These are phyloP conservation scores for Termitomyces sp. DNA, from an alignment of 768 basidiomycete genomes.

Conservation along the genomic window DNA sequence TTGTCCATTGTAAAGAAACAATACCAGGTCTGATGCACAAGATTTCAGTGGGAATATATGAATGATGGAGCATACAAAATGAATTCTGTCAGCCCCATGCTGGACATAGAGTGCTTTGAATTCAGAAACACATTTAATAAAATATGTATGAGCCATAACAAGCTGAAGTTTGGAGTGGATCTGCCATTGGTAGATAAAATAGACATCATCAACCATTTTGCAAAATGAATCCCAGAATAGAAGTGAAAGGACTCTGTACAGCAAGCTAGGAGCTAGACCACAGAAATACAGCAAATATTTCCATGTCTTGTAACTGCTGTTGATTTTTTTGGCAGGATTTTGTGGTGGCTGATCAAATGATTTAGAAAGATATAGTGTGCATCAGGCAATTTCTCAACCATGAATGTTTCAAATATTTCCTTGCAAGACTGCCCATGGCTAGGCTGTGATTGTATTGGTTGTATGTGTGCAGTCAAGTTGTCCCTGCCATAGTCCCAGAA, in stretches of 20 bases:
- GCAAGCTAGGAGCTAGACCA: neutral
- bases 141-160: neutral
- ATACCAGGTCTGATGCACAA: slow-evolving; percentile 7
- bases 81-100: neutral
- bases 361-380: slow-evolving; percentile 28
- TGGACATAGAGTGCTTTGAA: neutral
- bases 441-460: slow-evolving; percentile 11
- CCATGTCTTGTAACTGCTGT: slow-evolving; percentile 26
- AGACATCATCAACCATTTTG: neutral
- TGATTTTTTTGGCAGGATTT: slow-evolving; percentile 35
- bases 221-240: neutral
- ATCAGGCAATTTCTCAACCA: slow-evolving; percentile 25
- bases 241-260: neutral
- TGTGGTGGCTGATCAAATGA: slow-evolving; percentile 37
- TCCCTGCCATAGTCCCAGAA: slow-evolving; percentile 30
- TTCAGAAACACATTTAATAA: neutral
- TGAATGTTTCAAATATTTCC: slow-evolving; percentile 27
- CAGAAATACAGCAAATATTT: neutral
- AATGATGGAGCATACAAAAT: neutral
- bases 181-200: neutral
- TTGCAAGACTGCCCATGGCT: slow-evolving; percentile 27
- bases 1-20: slow-evolving; percentile 9
- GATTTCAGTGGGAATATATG: neutral
- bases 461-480: slow-evolving; percentile 15
- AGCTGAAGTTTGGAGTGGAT: neutral